Evolutionary conservation across 192 early-diverging fungal genomes (phyloP), one percentile per base, ranked within the genome.

Genomic region (Dimargaris cristalligena): DNA sequence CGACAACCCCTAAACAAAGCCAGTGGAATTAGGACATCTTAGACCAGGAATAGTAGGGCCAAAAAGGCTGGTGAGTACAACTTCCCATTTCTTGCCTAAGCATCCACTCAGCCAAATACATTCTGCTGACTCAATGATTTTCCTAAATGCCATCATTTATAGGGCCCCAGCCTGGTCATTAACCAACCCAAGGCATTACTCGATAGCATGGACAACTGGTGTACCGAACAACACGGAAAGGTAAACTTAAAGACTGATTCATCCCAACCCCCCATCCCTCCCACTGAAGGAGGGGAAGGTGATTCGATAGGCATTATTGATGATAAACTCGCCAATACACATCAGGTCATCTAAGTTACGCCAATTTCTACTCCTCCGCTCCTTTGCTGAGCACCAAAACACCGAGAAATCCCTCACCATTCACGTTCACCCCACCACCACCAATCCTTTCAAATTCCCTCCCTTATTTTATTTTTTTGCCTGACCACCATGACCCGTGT

Each of bases 171-270:
- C 50, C 67, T 91, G 31, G 73, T 86, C 35, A 85, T 92, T 63
- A 78, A 80, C 60, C 87, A 89, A 59, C 68, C 80, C 13, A 74
- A 82, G 56, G 67, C 73, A 18, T 64, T 91, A 16, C 78, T 98
- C 80, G 83, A 93, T 44, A 65, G 64, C 6, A 98, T 98, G 94
- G 75, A 88, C 59, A 85, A 86, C 31, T 97, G 94, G 92, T 90
- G 92, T 70, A 80, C 65, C 31, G 63, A 82, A 34, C 88, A 93
- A 55, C 94, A 97, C 64, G 86, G 88, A 20, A 66, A 76, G 34
- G 82, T 87, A 74, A 67, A 64, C 69, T 41, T 23, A 2, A 52
- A 16, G 23, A n/a, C n/a, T n/a, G n/a, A n/a, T n/a, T n/a, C n/a
- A n/a, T n/a, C n/a, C n/a, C n/a, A n/a, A n/a, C n/a, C n/a, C n/a